Conservation (phyloP, 495 filamentous ascomycete genomes). For the Lentithecium fluviatile region DNA sequence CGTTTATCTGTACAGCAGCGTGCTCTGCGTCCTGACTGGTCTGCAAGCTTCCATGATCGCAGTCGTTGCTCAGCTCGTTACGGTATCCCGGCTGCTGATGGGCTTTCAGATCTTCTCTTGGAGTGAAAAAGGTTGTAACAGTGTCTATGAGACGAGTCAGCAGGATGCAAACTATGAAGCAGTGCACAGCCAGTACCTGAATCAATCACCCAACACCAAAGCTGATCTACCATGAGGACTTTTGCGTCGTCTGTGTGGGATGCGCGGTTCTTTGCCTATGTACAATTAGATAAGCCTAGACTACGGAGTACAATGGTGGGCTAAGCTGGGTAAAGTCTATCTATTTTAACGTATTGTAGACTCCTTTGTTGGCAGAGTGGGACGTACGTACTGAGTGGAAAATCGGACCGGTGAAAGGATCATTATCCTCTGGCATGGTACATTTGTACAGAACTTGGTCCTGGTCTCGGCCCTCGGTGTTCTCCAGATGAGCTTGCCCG, state of each 20-base stretch:
- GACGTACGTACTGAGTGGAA: background rate
- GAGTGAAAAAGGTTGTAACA: slow-evolving; percentile 8
- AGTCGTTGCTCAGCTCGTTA: background rate
- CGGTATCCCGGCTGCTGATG: background rate
- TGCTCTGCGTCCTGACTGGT: too few species aligned
- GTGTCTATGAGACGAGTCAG: background rate
- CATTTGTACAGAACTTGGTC: slow-evolving; percentile 25
- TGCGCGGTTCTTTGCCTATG: background rate
- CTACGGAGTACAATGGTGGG: too few species aligned
- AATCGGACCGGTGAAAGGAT: background rate
- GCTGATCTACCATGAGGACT: slow-evolving; percentile 19
- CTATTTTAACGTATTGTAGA: too few species aligned
- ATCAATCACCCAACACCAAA: slow-evolving; percentile 24
- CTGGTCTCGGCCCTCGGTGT: slow-evolving; percentile 3
- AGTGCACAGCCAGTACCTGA: background rate
- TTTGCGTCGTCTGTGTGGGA: background rate
- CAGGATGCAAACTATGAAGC: background rate
- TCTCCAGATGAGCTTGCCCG: slow-evolving; percentile 1
- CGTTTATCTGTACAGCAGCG: too few species aligned
- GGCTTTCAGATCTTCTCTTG: slow-evolving; percentile 9
- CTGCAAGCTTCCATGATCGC: background rate
- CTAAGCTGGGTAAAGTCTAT: too few species aligned
- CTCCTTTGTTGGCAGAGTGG: too few species aligned
- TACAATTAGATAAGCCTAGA: too few species aligned
- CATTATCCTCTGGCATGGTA: background rate